Evolutionary conservation across 73 alveolate genomes (phyloP), one percentile per base, ranked within the genome.

Genomic region (Paramecium pentaurelia): DNA sequence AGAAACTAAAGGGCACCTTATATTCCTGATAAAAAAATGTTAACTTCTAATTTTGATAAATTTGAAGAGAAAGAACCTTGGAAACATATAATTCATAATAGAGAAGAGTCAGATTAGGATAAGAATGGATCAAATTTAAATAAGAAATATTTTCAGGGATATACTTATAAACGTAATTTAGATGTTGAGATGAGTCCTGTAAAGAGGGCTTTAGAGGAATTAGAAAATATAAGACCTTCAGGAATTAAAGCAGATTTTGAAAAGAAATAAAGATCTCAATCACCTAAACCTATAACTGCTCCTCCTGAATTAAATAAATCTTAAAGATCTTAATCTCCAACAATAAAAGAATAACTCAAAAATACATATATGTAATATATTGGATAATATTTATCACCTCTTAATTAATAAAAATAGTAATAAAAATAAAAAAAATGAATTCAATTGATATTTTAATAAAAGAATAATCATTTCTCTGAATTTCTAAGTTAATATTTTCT

Each of bases 11-110:
- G 71, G 30, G 93, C 97, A 51, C 99, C 99, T 12, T 95, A 91
- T 60, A 60, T 75, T 7, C 99, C 99, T 18, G 97, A 95, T 14
- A 77, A 93, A 25, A 96, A 94, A n/a, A 92, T 92, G 18, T 92
- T 92, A 34, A 58, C 95, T 86, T 71, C 93, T 28, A 84, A 96
- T 42, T 96, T 96, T 77, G 98, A 96, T 77, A 91, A 96, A 11
- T 96, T 96, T 51, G 96, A 95, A 22, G 98, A 96, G 84, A 96
- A 93, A 54, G 98, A 96, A 37, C 98, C 98, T 28, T 96, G 94
- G 93, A 87, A 93, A 77, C 97, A 96, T 64, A 64, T 34, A 16
- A 51, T 18, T 4, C 70, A 94, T 75, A 36, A 86, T 45, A 73
- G 77, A 49, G 86, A 95, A 34, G 83, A 88, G 44, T 91, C 77